phyloP scores from a whole-genome alignment of 306 rosid species.

The Fagus sylvatica region DNA sequence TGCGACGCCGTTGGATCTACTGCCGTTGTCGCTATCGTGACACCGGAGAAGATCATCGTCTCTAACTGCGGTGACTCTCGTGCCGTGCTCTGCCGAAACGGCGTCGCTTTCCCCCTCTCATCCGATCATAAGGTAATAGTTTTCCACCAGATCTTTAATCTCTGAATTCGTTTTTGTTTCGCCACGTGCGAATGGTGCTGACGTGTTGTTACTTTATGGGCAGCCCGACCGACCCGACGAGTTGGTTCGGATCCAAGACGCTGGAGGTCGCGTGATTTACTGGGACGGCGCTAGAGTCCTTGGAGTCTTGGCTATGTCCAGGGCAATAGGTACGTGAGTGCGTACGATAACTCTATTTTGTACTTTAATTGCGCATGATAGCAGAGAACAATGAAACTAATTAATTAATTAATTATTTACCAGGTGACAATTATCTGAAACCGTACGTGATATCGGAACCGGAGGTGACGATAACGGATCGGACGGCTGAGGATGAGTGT shows the following conservation, averaged over 20 bases:
- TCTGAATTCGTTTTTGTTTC: too few relatives aligned
- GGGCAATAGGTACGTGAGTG: conserved; percentile 81
- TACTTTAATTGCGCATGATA: neutral
- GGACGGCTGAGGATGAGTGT: conserved; percentile 73
- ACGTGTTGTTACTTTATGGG: neutral
- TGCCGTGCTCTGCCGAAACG: conserved; percentile 77
- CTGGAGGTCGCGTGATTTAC: conserved; percentile 85
- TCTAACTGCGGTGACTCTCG: conserved; percentile 96
- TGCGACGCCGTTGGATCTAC: conserved; percentile 95
- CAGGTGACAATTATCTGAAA: conserved; percentile 73
- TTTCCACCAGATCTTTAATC: neutral
- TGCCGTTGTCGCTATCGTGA: conserved; percentile 58
- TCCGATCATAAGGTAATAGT: conserved; percentile 74
- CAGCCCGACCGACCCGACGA: conserved; percentile 98
- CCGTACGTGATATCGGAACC: conserved; percentile 91
- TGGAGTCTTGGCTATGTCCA: conserved; percentile 86
- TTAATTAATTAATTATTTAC: neutral
- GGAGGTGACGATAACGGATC: conserved; percentile 68
- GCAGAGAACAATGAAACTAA: neutral
- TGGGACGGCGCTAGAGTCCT: conserved; percentile 93
- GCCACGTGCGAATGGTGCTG: conserved; percentile 5
- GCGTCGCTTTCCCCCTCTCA: conserved; percentile 71
- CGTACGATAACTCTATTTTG: neutral
- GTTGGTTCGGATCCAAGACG: conserved; percentile 62
- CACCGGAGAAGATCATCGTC: conserved; percentile 61